Conservation (phyloP, 2,329 filamentous ascomycete species). For the Colletotrichum echinochloae region DNA sequence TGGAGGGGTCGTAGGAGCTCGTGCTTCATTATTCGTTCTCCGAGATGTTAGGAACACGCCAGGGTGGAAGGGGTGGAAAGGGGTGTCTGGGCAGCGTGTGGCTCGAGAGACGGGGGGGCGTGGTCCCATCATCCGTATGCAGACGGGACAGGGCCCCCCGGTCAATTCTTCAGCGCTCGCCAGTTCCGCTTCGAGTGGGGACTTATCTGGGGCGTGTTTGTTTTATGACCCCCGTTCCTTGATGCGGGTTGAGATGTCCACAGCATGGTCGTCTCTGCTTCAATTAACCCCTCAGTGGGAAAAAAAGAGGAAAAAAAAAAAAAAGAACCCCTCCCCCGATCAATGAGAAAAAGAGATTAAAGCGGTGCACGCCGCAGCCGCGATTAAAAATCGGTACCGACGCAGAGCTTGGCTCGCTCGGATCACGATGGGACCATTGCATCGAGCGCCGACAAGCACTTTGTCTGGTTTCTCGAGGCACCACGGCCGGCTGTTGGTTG, state of each 20-base stretch:
- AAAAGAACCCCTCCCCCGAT: no score
- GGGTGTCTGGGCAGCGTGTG: neutral
- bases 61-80: no score
- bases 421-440: slow-evolving; percentile 25
- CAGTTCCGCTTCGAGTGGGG: slow-evolving; percentile 36
- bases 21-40: slow-evolving; percentile 12
- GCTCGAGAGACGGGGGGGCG: slow-evolving; percentile 15
- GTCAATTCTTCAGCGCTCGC: slow-evolving; percentile 35
- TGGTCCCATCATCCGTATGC: slow-evolving; percentile 35
- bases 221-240: slow-evolving; percentile 23
- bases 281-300: slow-evolving; percentile 34
- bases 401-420: slow-evolving; percentile 25
- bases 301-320: neutral
- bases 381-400: slow-evolving; percentile 17
- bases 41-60: slow-evolving; percentile 24
- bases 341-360: neutral
- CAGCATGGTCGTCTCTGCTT: slow-evolving; percentile 26
- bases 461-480: neutral
- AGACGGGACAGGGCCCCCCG: slow-evolving; percentile 23
- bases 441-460: neutral
- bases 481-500: neutral
- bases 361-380: slow-evolving; percentile 37
- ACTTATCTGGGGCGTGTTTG: slow-evolving; percentile 20
- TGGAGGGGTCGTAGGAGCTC: slow-evolving; percentile 15
- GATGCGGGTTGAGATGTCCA: slow-evolving; percentile 11